A percentile compares a stretch with the other conserved stretches of the same genome.
Evolutionary conservation across 2,329 filamentous ascomycete species (phyloP).

Genomic region (Juglanconis sp.): DNA sequence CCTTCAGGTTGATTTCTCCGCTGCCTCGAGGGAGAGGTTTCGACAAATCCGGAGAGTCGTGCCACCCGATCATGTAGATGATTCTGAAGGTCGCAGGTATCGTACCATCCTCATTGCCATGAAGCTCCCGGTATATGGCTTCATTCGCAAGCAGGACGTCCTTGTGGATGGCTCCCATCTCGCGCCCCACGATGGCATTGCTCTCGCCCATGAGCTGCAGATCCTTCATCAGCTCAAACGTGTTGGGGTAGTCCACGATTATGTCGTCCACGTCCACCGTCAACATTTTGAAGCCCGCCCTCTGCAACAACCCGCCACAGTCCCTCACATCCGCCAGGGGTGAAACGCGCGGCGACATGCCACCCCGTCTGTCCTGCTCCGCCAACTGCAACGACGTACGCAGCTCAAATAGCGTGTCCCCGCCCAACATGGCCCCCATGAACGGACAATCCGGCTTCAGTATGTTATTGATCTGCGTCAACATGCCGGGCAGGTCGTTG

Average conservation of each 20-base stretch:
- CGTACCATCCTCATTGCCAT: constrained; percentile 74
- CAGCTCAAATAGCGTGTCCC: constrained; percentile 89
- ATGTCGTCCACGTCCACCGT: constrained; percentile 98
- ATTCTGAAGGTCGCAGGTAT: constrained; percentile 90
- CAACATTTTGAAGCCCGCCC: constrained; percentile 89
- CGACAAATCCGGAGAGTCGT: constrained; percentile 73
- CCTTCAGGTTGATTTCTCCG: constrained; percentile 83
- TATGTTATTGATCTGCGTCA: constrained; percentile 80
- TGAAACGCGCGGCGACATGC: constrained; percentile 85
- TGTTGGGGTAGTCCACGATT: constrained; percentile 88
- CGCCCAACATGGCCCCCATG: constrained; percentile 93
- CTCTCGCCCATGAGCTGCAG: constrained; percentile 94
- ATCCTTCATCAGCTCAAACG: constrained; percentile 87
- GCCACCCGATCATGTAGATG: constrained; percentile 99
- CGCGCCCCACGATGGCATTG: constrained; percentile 82
- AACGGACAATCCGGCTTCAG: constrained; percentile 91
- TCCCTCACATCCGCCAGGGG: constrained; percentile 90
- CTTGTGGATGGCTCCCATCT: constrained; percentile 71
- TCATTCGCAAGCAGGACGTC: constrained; percentile 87
- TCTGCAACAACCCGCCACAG: constrained; percentile 80
- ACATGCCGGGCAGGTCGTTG: constrained; percentile 85
- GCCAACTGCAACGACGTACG: constrained; percentile 91
- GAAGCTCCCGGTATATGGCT: constrained; percentile 81
- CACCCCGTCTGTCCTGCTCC: constrained; percentile 85
- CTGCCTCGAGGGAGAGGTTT: constrained; percentile 80